Conservation (phyloP, 202 grass and related monocot species). For the Thinopyrum obtusiflorum region DNA sequence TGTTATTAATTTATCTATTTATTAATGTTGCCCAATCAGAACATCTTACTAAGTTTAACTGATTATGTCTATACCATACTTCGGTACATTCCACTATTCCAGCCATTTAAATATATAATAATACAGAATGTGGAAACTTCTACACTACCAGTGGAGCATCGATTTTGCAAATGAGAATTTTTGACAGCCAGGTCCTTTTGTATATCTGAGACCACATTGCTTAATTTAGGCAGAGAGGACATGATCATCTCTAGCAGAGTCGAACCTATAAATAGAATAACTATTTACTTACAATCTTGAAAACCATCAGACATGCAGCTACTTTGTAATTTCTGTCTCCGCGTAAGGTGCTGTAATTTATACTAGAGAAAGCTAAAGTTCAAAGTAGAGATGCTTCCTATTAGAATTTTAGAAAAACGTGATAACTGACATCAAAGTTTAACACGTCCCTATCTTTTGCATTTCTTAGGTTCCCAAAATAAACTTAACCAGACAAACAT, state of each 20-base stretch:
- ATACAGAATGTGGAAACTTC: background rate
- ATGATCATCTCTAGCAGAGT: slow-evolving; percentile 3
- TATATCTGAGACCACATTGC: slow-evolving; percentile 9
- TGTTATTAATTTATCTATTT: background rate
- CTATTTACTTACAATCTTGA: slow-evolving; percentile 12
- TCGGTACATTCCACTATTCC: background rate
- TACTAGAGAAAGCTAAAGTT: slow-evolving; percentile 17
- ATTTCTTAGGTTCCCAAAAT: background rate
- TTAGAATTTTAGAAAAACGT: background rate
- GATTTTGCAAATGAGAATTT: background rate
- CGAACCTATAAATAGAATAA: slow-evolving; percentile 7
- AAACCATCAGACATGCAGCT: background rate
- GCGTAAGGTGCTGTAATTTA: slow-evolving; percentile 8
- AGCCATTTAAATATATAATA: background rate
- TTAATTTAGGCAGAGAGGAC: background rate
- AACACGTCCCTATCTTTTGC: background rate
- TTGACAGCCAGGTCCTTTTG: background rate
- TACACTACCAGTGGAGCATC: background rate
- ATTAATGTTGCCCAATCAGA: background rate
- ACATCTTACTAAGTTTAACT: background rate
- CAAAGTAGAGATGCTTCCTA: background rate
- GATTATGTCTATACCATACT: background rate
- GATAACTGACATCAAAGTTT: background rate
- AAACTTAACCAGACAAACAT: background rate
- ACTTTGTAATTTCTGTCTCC: background rate